Evolutionary conservation across 2,329 filamentous ascomycete genomes (phyloP), one percentile per base, ranked within the genome.

Genomic region (Blumeriella jaapii): DNA sequence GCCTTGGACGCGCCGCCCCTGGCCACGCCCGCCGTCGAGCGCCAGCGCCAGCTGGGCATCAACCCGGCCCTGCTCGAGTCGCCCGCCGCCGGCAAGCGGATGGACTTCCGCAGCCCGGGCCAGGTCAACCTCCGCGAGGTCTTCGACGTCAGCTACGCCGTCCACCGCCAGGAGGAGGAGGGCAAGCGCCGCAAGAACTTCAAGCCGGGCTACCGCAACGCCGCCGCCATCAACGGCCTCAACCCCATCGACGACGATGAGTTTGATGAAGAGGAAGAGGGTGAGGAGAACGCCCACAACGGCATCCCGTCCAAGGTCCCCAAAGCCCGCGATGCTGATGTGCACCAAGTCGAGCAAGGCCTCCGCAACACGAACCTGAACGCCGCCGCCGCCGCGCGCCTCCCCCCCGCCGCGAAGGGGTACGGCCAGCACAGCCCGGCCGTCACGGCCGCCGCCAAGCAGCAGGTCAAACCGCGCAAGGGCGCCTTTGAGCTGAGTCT

Each of bases 81-180:
- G 8, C 72, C 73, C 10, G 67, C 67, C 11, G 55, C 59, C 23
- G 79, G 81, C 17, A 78, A 74, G 44, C 77, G 83, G 12, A 77
- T 80, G 61, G 91, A 98, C 58, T 98, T 96, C 76, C 76, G 91
- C 39, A 96, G 87, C 0, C 91, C 91, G 0, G 91, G 87, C 32
- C 87, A 85, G 2, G 80, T 98, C 60, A 96, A 96, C 56, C 66
- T 98, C 9, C 84, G 91, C 40, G 91, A 98, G 59, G 87, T 96
- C 2, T 98, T 98, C 48, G 91, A 98, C 53, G 89, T 98, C 31
- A 81, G 85, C n/a, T 98, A 98, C 53, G 89, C 91, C 6, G 91
- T 98, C 6, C 91, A 96, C 57, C 71, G 91, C 29, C 86, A 96
- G 59, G 91, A 96, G 60, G 91, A 98, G 57, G 91, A 96, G 59